Percentiles rank a stretch among this genome's conserved stretches.
Evolutionary conservation across 1,284 basidiomycete species (phyloP).

Genomic region (Ganoderma leucocontextum): DNA sequence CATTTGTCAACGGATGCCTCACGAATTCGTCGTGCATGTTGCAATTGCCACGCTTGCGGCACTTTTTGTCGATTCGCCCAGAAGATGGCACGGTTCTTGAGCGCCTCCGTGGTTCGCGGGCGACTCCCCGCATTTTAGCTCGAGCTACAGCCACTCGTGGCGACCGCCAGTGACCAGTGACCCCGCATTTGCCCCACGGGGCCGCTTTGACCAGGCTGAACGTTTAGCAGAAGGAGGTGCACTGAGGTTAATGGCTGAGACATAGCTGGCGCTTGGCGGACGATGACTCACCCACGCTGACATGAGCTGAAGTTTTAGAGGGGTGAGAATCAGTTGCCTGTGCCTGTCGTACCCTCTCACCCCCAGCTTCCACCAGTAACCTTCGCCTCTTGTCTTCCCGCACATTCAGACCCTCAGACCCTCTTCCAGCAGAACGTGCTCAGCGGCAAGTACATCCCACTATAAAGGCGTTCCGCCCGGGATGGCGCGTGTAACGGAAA

Average conservation of each 20-base stretch:
- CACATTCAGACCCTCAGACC: neutral
- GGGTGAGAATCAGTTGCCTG: neutral
- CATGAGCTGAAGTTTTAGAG: neutral
- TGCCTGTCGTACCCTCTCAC: slow-evolving; percentile 1
- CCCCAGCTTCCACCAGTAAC: neutral
- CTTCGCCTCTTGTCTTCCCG: neutral
- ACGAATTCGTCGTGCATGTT: neutral
- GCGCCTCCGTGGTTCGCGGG: neutral
- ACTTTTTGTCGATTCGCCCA: neutral
- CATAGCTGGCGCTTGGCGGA: neutral
- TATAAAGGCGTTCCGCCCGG: neutral
- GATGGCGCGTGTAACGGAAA: neutral
- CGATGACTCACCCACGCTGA: neutral
- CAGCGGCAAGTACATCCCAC: neutral
- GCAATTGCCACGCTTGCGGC: neutral
- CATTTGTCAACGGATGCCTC: neutral
- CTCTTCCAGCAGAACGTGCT: neutral
- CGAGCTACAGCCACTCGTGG: neutral
- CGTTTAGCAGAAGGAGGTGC: neutral
- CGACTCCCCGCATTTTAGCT: neutral
- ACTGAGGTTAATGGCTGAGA: neutral
- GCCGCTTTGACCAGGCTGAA: neutral
- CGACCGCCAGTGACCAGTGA: neutral
- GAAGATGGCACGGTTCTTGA: neutral
- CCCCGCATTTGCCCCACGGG: neutral